These are phyloP conservation scores for Populus tomentosa DNA, from an alignment of 441 rosid species.

Conservation along the genomic window DNA sequence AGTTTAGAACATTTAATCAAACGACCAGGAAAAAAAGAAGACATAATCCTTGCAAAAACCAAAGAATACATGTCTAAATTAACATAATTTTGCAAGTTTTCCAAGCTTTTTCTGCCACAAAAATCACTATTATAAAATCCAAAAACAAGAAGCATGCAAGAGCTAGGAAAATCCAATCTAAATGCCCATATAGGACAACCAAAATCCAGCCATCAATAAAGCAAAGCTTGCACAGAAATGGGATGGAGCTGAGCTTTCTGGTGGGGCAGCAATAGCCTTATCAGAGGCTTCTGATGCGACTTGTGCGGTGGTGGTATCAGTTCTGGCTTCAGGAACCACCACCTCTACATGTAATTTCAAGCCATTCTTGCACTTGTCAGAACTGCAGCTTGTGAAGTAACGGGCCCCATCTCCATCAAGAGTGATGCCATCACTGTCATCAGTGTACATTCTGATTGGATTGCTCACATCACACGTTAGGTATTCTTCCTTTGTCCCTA, in stretches of 20 bases:
- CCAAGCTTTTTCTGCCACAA: background rate
- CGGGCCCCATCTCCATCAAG: constrained; percentile 41
- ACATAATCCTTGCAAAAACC: no score
- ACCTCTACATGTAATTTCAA: constrained; percentile 43
- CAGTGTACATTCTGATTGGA: constrained; percentile 41
- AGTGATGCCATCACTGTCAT: constrained; percentile 32
- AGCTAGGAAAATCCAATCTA: background rate
- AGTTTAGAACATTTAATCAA: background rate
- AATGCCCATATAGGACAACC: constrained; percentile 7
- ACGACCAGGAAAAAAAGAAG: no score
- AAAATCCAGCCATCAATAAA: constrained; percentile 16
- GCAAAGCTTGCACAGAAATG: background rate
- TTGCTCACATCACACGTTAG: constrained; percentile 41
- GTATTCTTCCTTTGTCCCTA: constrained; percentile 38
- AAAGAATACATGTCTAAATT: no score
- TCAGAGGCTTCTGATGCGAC: background rate
- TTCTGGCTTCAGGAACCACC: constrained; percentile 22
- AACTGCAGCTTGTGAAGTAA: constrained; percentile 42
- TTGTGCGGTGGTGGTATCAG: background rate
- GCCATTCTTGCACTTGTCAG: constrained; percentile 43
- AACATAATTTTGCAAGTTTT: no score
- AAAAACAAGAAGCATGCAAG: no score
- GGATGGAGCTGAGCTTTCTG: constrained; percentile 32
- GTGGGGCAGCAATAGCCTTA: constrained; percentile 20
- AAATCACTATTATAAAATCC: no score